These are phyloP conservation scores for Cubamyces sp. DNA, from an alignment of 768 basidiomycete genomes.

Conservation along the genomic window DNA sequence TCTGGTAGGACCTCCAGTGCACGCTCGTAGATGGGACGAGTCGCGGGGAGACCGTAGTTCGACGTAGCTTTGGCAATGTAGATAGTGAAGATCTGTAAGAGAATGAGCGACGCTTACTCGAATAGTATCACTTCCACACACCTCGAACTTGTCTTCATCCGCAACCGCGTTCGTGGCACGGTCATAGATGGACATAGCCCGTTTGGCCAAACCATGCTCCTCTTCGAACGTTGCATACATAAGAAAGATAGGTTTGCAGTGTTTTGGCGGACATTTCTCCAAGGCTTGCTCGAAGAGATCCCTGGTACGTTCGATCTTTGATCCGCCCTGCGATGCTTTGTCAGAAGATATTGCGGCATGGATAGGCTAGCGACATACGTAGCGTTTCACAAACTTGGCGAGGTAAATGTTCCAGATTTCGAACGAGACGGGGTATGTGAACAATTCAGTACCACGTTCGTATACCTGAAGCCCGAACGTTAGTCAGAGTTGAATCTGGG, in stretches of 20 bases:
- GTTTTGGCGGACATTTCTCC: constrained; percentile 94
- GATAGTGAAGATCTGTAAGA: constrained; percentile 84
- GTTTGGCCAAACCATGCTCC: constrained; percentile 92
- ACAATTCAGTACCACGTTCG: constrained; percentile 95
- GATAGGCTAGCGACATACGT: constrained; percentile 56
- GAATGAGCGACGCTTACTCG: neutral
- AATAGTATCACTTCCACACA: constrained; percentile 38
- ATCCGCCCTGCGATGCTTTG: constrained; percentile 67
- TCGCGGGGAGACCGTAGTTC: constrained; percentile 95
- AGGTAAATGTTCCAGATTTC: constrained; percentile 99
- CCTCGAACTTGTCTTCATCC: constrained; percentile 94
- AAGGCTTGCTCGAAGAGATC: constrained; percentile 98
- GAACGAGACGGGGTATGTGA: constrained; percentile 97
- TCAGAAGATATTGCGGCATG: neutral
- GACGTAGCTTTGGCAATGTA: constrained; percentile 97
- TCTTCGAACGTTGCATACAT: constrained; percentile 98
- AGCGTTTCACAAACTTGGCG: constrained; percentile 95
- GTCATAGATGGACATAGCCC: constrained; percentile 95
- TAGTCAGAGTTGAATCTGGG: too few species aligned
- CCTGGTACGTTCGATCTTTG: constrained; percentile 93
- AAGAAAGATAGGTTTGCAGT: constrained; percentile 91
- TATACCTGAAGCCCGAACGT: constrained; percentile 62
- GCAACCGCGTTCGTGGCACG: constrained; percentile 86
- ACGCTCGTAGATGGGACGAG: constrained; percentile 93
- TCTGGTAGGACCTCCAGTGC: constrained; percentile 94